A percentile compares a stretch with the other conserved stretches of the same genome.
Conservation (phyloP, 139 green algal genomes). For the Micractinium conductrix region DNA sequence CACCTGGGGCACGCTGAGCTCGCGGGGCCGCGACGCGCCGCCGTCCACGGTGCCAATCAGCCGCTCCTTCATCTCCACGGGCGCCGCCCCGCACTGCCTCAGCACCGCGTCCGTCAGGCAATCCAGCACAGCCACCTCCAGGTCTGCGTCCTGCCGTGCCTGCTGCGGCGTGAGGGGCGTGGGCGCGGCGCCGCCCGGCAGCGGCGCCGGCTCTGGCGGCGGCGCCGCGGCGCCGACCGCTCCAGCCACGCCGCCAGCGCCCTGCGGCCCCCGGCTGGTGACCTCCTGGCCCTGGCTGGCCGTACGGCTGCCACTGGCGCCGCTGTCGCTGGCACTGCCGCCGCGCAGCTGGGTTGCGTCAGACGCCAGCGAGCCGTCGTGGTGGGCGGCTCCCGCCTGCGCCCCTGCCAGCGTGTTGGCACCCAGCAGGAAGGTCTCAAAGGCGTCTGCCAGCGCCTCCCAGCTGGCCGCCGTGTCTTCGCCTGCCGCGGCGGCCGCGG, state of each 20-base stretch:
- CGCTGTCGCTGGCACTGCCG: neutral
- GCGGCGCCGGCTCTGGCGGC: neutral
- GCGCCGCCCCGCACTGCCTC: constrained; percentile 48
- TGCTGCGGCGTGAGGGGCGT: constrained; percentile 8
- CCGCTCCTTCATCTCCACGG: constrained; percentile 52
- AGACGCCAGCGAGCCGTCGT: neutral
- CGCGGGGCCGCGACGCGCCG: constrained; percentile 36
- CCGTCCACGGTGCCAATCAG: constrained; percentile 76
- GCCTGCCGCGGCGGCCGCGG: neutral
- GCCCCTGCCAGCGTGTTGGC: neutral
- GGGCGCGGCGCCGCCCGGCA: neutral
- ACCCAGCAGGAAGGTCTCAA: constrained; percentile 73
- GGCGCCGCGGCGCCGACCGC: neutral
- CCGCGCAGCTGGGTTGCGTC: neutral
- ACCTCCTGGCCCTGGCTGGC: neutral
- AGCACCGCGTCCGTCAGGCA: constrained; percentile 79
- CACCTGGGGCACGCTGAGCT: constrained; percentile 38
- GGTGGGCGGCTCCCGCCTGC: neutral
- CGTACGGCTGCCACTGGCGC: neutral
- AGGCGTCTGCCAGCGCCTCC: constrained; percentile 56
- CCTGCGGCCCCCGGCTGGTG: neutral
- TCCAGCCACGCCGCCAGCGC: neutral
- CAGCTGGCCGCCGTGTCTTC: constrained; percentile 42
- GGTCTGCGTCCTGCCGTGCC: constrained; percentile 58
- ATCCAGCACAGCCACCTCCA: constrained; percentile 77